Conservation (phyloP, 73 alveolate genomes). For the Chromera velia region DNA sequence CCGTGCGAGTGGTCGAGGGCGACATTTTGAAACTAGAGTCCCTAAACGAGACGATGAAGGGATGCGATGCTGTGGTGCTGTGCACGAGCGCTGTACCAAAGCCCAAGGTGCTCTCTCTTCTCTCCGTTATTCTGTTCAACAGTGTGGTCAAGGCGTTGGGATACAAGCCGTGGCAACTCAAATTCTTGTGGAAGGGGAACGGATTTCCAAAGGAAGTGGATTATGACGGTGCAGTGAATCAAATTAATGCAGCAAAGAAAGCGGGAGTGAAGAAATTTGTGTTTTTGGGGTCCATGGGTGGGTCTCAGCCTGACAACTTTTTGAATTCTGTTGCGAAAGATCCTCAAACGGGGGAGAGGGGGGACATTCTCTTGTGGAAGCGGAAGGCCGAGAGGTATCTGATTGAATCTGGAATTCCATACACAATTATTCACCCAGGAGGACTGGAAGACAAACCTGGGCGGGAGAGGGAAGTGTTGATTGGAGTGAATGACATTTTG, state of each 20-base stretch:
- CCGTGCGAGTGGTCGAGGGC: too few relatives aligned
- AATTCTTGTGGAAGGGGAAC: too few relatives aligned
- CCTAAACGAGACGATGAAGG: too few relatives aligned
- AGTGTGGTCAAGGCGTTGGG: too few relatives aligned
- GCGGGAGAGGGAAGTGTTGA: not conserved
- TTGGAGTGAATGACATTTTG: not conserved
- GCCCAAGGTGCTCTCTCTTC: too few relatives aligned
- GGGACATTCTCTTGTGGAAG: conserved; percentile 8
- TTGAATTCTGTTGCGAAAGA: not conserved
- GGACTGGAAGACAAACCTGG: not conserved
- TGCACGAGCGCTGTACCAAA: too few relatives aligned
- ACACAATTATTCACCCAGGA: conserved; percentile 11
- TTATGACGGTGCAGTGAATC: not conserved
- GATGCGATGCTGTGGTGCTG: too few relatives aligned
- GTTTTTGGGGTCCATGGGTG: not conserved
- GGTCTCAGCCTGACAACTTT: not conserved
- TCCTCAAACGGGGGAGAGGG: not conserved
- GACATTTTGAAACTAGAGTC: too few relatives aligned
- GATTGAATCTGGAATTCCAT: not conserved
- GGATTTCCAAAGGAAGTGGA: not conserved
- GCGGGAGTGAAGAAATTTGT: conserved; percentile 1
- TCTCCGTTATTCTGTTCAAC: too few relatives aligned
- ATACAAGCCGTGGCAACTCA: too few relatives aligned
- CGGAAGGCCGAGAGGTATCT: conserved; percentile 14
- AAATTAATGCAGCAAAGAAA: not conserved